Conservation (phyloP, 2,329 filamentous ascomycete genomes). For the Monilinia aucupariae region DNA sequence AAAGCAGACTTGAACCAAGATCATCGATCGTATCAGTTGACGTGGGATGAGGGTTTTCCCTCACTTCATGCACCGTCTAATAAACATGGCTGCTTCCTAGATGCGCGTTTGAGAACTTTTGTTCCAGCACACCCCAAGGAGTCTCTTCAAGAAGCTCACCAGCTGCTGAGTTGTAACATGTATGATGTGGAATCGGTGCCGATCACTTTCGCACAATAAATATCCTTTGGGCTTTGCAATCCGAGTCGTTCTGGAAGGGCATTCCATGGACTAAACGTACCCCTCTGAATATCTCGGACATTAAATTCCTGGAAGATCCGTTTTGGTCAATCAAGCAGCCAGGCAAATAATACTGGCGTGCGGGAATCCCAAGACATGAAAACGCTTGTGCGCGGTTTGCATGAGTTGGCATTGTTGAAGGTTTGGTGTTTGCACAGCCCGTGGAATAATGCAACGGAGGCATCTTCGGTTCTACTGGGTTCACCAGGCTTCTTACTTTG, state of each 20-base stretch:
- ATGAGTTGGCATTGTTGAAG: constrained; percentile 2
- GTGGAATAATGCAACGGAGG: background rate
- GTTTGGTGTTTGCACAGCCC: background rate
- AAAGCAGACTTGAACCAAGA: constrained; percentile 4
- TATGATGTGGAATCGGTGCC: background rate
- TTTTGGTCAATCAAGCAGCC: background rate
- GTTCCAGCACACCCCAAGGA: background rate
- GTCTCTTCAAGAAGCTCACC: background rate
- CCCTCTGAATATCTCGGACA: background rate
- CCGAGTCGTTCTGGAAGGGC: background rate
- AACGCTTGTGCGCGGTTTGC: constrained; percentile 10
- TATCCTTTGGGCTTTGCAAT: background rate
- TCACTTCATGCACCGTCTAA: constrained; percentile 9
- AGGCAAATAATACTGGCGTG: too few relatives aligned
- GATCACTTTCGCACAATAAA: background rate
- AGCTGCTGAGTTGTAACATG: background rate
- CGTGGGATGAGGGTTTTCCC: background rate
- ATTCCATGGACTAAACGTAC: background rate
- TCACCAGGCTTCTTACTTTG: too few relatives aligned
- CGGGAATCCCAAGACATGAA: constrained; percentile 6
- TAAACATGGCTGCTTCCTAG: constrained; percentile 3
- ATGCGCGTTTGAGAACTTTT: background rate
- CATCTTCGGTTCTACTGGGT: background rate
- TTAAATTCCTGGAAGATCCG: background rate
- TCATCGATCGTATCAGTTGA: constrained; percentile 14